These are phyloP conservation scores for Psilocybe cyanescens DNA, from an alignment of 768 basidiomycete genomes.

Conservation along the genomic window DNA sequence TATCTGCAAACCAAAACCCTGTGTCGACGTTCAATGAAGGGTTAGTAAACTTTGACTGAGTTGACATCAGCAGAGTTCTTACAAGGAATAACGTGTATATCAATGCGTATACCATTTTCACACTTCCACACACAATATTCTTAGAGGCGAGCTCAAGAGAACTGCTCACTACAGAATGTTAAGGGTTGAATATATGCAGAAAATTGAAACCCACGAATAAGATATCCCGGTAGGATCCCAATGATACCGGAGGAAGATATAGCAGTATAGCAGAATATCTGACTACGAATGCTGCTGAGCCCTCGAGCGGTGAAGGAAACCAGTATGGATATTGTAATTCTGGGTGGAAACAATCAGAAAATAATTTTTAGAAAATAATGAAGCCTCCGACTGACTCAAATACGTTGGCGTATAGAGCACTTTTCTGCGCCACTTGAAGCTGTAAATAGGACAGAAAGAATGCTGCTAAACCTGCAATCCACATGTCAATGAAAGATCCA, in stretches of 20 bases:
- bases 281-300: constrained; percentile 74
- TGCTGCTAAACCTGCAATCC: constrained; percentile 74
- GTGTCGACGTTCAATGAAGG: constrained; percentile 5
- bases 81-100: constrained; percentile 84
- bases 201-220: constrained; percentile 59
- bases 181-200: background rate
- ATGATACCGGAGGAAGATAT: constrained; percentile 89
- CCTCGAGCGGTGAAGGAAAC: constrained; percentile 84
- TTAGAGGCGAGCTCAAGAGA: constrained; percentile 85
- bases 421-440: constrained; percentile 73
- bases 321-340: constrained; percentile 81
- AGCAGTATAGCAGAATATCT: constrained; percentile 90
- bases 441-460: constrained; percentile 73
- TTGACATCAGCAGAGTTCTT: constrained; percentile 1
- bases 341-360: constrained; percentile 28
- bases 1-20: constrained; percentile 85
- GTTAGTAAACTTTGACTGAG: background rate
- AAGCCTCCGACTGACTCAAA: constrained; percentile 72
- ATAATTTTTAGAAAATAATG: background rate
- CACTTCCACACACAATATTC: constrained; percentile 83
- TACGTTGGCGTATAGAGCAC: constrained; percentile 84
- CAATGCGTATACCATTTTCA: constrained; percentile 89
- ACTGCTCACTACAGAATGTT: constrained; percentile 59
- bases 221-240: constrained; percentile 87
- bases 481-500: constrained; percentile 84